Base-by-base conservation (phyloP, 768 basidiomycete species). In the Serendipita vermifera region DNA sequence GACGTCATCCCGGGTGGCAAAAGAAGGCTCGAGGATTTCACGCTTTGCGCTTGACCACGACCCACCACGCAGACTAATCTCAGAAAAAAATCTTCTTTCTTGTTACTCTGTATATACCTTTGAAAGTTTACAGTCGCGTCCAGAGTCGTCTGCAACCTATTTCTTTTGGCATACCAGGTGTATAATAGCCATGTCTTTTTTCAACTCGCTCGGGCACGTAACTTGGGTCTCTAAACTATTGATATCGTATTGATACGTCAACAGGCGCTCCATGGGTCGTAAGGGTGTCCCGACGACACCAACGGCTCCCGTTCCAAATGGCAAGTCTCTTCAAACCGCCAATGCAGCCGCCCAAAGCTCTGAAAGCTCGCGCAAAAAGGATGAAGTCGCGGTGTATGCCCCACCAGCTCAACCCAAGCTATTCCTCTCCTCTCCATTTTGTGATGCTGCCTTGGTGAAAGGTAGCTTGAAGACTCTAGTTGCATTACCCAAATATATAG, bases 401-500 rank as follows among this genome's bases (percentile, higher is more conserved):
- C 46, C 26, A 31, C 46, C 46, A 11, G 17, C 53, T 2, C 5
- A 22, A 29, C 11, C 46, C 20, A 51, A 51, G 11, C 63, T 72
- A 17, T 72, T 70, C 58, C 66, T 72, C 7, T 68, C 67, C 58
- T 66, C 68, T 57, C 71, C 71, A 38, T 72, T 72, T 62, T 65
- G 71, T 54, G 69, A 69, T 55, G 67, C 68, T 29, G 68, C 69
- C 2, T 58, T 72, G 48, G 69, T 72, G 41, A 72, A 70, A 40
- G 71, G 71, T 24, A 68, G 65, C 40, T 71, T 70, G 64, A 71
- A 71, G 63, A 70, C 68, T n/a, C 70, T 72, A 38, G 69, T 72
- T 32, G 67, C 67, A 15, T 65, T 67, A 26, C 71, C 71, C 5
- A 69, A 68, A 55, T 69, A 74, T 57, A 72, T 73, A 20, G 73